Evolutionary conservation across 1,284 basidiomycete species (phyloP).

Genomic region (Austroboletus niveus): DNA sequence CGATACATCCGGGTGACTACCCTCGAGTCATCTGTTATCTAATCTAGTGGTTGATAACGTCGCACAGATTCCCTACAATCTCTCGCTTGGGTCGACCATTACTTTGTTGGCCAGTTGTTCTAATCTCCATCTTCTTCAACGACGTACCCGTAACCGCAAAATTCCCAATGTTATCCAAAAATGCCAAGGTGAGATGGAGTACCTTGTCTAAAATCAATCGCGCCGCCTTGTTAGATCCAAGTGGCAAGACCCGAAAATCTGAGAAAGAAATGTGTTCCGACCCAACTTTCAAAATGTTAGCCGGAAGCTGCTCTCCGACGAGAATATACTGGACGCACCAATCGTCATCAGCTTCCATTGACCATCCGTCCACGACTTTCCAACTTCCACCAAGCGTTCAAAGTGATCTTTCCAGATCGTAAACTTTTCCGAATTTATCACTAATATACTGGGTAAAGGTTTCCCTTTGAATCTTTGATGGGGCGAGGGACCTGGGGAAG

Average conservation of each 20-base stretch:
- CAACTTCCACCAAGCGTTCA: constrained; percentile 48
- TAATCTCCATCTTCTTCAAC: constrained; percentile 43
- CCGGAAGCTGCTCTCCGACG: not conserved
- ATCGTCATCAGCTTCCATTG: constrained; percentile 48
- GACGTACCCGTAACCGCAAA: constrained; percentile 30
- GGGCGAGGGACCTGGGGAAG: constrained; percentile 49
- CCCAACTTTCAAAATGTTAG: constrained; percentile 37
- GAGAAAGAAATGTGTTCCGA: constrained; percentile 57
- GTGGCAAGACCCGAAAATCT: constrained; percentile 50
- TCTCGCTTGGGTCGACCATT: constrained; percentile 47
- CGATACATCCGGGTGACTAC: not conserved
- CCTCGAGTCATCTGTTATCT: constrained; percentile 1
- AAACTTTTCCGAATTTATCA: constrained; percentile 74
- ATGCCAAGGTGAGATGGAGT: constrained; percentile 44
- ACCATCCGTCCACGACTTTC: constrained; percentile 51
- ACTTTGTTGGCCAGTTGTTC: constrained; percentile 41
- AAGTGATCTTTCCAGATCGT: constrained; percentile 76
- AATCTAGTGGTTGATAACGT: constrained; percentile 40
- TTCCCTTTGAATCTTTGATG: constrained; percentile 11
- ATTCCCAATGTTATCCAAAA: constrained; percentile 45
- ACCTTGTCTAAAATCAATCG: constrained; percentile 42
- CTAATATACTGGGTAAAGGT: constrained; percentile 43
- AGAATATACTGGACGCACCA: constrained; percentile 29
- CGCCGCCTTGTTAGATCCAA: constrained; percentile 38
- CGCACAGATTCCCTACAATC: constrained; percentile 47